Evolutionary conservation across 192 early-diverging fungal species (phyloP), one percentile per base, ranked within the genome.

Genomic region (Coemansia sp.): DNA sequence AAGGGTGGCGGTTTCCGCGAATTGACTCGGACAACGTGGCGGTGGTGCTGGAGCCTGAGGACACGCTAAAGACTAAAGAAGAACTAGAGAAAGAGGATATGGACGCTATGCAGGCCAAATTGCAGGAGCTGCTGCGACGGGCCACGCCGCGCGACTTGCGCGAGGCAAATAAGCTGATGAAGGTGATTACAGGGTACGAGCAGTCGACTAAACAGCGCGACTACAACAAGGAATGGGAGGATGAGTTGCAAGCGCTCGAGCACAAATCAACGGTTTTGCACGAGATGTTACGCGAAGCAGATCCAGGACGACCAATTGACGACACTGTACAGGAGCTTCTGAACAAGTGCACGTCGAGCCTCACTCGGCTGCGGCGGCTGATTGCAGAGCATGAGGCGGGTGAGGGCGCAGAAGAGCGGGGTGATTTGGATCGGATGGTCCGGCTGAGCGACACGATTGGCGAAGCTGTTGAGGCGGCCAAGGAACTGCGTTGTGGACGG

Each of bases 131-230:
- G 35, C 87, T 99, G 49, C 87, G 98, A 9, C 76, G 93, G n/a
- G 96, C 93, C 22, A 90, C 92, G 55, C 95, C 96, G 7, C 86
- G 90, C 47, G 96, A 96, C 67, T 74, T 99, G 26, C 92, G 88
- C 24, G 93, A 97, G 66, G 98, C 98, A 14, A 98, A 99, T 52
- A 89, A 93, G 60, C 77, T 99, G 52, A 98, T 99, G 90, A 98
- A 99, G 75, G 82, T 94, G 41, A 94, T 99, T 85, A 88, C 96
- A 16, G 98, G 98, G 50, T 99, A 96, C 71, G 86, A 91, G 65
- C 90, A 91, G 39, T 81, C 78, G 51, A 55, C 63, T n/a, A 75
- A 73, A 66, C 69, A 54, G 45, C 69, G 62, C 6, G 87, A 98
- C 73, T 97, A 97, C 69, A 90, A 91, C 54, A 78, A 89, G 54